phyloP scores from a whole-genome alignment of 2,329 filamentous ascomycete species.

The Dothideomycetes sp. region DNA sequence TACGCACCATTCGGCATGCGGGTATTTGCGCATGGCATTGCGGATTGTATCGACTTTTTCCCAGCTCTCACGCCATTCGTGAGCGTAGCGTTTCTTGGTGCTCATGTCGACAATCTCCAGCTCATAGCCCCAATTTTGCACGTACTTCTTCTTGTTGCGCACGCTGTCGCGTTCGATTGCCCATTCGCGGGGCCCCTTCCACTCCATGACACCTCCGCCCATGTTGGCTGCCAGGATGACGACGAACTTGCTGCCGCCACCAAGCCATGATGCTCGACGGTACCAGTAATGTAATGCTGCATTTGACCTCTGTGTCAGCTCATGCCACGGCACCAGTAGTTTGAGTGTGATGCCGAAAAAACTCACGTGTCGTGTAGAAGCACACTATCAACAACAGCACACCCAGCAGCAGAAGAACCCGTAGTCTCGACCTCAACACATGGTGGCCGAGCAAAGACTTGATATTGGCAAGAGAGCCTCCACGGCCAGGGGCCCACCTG shows the following conservation, averaged over 20 bases:
- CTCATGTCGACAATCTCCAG: slow-evolving; percentile 97
- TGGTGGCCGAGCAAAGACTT: slow-evolving; percentile 28
- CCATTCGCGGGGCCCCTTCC: slow-evolving; percentile 96
- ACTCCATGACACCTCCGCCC: slow-evolving; percentile 96
- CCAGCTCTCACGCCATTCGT: slow-evolving; percentile 99
- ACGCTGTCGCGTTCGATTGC: slow-evolving; percentile 95
- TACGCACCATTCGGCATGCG: slow-evolving; percentile 85
- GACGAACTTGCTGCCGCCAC: slow-evolving; percentile 83
- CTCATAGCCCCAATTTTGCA: slow-evolving; percentile 82
- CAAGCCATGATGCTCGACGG: slow-evolving; percentile 62
- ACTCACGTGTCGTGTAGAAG: slow-evolving; percentile 68
- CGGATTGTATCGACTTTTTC: slow-evolving; percentile 95
- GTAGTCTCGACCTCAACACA: slow-evolving; percentile 55
- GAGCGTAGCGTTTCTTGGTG: slow-evolving; percentile 95
- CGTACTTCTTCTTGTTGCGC: slow-evolving; percentile 88
- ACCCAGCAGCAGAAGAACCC: slow-evolving; percentile 50
- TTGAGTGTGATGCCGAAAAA: background rate
- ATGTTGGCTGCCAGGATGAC: slow-evolving; percentile 90
- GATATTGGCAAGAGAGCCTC: slow-evolving; percentile 27
- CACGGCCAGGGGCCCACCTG: slow-evolving; percentile 41
- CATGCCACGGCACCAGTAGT: background rate
- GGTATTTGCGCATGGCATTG: slow-evolving; percentile 83
- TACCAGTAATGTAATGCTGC: slow-evolving; percentile 52
- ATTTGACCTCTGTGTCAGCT: slow-evolving; percentile 1
- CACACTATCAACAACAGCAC: slow-evolving; percentile 54